Evolutionary conservation across 257 asterid genomes (phyloP), one percentile per base, ranked within the genome.

Genomic region (Thymus quinquecostatus): DNA sequence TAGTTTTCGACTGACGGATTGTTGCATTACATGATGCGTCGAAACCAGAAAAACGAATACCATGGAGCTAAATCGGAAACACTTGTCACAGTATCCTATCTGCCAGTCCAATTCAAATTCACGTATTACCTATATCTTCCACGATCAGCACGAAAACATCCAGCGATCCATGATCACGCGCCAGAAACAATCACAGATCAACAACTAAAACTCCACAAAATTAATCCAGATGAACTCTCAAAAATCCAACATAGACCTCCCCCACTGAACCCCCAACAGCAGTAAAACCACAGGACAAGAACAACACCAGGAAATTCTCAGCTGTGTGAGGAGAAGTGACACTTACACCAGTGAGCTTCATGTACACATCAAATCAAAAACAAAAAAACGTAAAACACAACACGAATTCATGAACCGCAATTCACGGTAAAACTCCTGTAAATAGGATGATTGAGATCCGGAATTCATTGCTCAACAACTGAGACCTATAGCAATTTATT

Each of bases 391-490:
- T 21, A 36, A n/a, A 41, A 66, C 53, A 13, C n/a, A 61, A 40
- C 64, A 11, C 21, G 34, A 33, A 50, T 48, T 41, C 66, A 61
- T 21, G 63, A 47, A 33, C 60, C 57, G 43, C 27, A 56, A 40
- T 56, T 12, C 33, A 5, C 13, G 71, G 60, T 55, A 44, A 77
- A 79, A 75, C 32, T 68, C 84, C 83, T 62, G 33, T 27, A 60
- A 12, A 55, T 32, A 75, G 77, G 58, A 69, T 70, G 64, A 62
- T 41, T 71, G 64, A 75, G 86, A 85, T 87, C 89, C 88, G 83
- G 66, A 85, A 76, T 72, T 60, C 33, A 49, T 71, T 82, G 81
- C 79, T 61, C 14, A 63, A 76, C 66, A 80, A 55, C 70, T 53
- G 68, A 64, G 72, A 64, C 55, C 60, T 55, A 68, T 32, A 51